Conservation (phyloP, 306 rosid species). For the Malus fusca region DNA sequence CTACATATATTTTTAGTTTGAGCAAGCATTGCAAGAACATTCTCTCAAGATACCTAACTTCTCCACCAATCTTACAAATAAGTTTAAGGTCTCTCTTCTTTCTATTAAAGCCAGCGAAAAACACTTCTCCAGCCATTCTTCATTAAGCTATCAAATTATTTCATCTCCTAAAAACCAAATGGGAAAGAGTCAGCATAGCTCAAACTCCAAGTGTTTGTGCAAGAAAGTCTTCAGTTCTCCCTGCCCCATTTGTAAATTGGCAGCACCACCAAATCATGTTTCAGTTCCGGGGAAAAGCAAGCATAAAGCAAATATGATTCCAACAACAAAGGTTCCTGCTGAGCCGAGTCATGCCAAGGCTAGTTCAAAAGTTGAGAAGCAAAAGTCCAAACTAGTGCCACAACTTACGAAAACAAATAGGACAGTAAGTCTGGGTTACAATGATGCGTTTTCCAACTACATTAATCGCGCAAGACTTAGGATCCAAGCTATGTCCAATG, state of each 20-base stretch:
- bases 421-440: neutral
- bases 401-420: neutral
- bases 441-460: constrained; percentile 19
- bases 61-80: neutral
- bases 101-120: neutral
- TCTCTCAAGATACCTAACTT: neutral
- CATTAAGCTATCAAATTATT: neutral
- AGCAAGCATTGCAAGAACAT: neutral
- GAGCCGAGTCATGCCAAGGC: neutral
- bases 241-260: neutral
- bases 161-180: neutral
- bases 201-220: neutral
- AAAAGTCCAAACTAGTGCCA: neutral
- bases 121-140: neutral
- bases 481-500: constrained; percentile 11
- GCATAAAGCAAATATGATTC: neutral
- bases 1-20: neutral
- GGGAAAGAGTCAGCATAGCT: neutral
- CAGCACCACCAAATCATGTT: neutral
- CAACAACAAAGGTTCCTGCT: neutral
- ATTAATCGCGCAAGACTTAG: neutral
- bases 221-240: neutral
- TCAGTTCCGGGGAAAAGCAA: neutral
- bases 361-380: neutral
- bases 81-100: neutral